Evolutionary conservation across 495 filamentous ascomycete species (phyloP).

Genomic region (Polyplosphaeria fusca): DNA sequence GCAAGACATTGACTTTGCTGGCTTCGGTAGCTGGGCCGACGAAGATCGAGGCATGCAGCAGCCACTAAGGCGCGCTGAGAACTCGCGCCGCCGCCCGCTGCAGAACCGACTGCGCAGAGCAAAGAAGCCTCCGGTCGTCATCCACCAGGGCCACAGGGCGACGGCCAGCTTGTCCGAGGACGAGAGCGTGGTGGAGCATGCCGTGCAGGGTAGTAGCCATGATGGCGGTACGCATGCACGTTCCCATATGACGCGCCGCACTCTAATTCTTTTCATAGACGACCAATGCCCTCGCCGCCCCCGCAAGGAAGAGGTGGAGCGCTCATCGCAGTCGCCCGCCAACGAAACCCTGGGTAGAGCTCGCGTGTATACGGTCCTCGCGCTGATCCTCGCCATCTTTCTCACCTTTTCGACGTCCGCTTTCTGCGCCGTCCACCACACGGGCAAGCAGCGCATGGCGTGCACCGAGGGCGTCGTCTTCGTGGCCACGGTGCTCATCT

Average conservation of each 20-base stretch:
- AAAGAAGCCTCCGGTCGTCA: constrained; percentile 19
- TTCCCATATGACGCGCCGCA: background rate
- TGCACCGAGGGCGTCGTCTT: constrained; percentile 23
- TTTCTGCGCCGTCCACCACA: constrained; percentile 6
- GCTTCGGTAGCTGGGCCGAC: constrained; percentile 8
- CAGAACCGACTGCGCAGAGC: background rate
- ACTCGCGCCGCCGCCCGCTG: background rate
- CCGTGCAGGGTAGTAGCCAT: background rate
- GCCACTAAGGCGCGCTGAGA: constrained; percentile 2
- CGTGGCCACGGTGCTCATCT: constrained; percentile 9
- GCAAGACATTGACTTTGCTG: constrained; percentile 4
- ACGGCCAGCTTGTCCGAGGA: background rate
- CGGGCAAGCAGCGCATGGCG: constrained; percentile 16
- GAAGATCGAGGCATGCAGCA: background rate
- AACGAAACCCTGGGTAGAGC: too few species aligned
- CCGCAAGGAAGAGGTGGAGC: too few species aligned
- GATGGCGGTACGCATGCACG: constrained; percentile 8
- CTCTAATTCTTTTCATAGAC: too few species aligned
- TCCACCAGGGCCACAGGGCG: constrained; percentile 3
- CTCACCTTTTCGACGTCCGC: constrained; percentile 10
- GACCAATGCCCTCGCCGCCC: too few species aligned
- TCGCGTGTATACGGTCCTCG: too few species aligned
- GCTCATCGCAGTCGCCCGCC: too few species aligned
- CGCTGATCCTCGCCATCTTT: constrained; percentile 11
- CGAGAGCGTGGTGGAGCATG: background rate